Evolutionary conservation across 1,284 basidiomycete species (phyloP), one percentile per base, ranked within the genome.

Genomic region (Golubevia pallescens): DNA sequence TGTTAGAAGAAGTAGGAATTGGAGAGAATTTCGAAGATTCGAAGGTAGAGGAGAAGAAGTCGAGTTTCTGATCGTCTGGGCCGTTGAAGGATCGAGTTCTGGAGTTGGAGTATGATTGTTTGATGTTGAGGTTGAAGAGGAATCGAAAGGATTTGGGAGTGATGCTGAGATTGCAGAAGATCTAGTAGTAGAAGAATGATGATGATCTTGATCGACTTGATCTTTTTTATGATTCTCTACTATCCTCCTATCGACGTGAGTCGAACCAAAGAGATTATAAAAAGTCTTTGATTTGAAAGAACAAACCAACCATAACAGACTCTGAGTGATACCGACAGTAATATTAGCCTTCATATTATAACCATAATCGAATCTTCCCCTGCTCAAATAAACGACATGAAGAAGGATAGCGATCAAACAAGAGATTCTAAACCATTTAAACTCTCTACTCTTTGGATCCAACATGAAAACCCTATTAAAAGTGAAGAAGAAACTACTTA

Each of bases 331-430:
- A 1, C 94, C 96, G 63, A 98, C 81, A 60, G 87, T 78, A 73
- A 96, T 87, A 85, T 95, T 95, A 87, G 94, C 94, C 0, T 89
- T 83, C 87, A 97, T 94, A 88, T 99, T 98, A 88, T 98, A 99
- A 5, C 91, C 88, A 86, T 99, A 99, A 86, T 98, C 93, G 87
- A 98, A 97, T 28, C 92, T 90, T 42, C 91, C 91, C 66, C 84
- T 55, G 54, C 58, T 60, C 16, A 64, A 52, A 34, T 60, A 64
- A n/a, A 90, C 88, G 63, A 94, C 86, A 79, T 96, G 94, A 19
- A 83, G 57, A 0, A 60, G 58, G 62, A 80, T 69, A 5, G 73
- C 74, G 3, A 38, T 38, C 10, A 38, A 38, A 38, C 34, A 38
- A 38, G 10, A 5, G 5, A 38, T 38, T 38, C 34, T 38, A 4